A percentile compares a stretch with the other conserved stretches of the same genome.
These are phyloP conservation scores for Penicillium cinerascens DNA, from an alignment of 495 filamentous ascomycete species.

Conservation along the genomic window DNA sequence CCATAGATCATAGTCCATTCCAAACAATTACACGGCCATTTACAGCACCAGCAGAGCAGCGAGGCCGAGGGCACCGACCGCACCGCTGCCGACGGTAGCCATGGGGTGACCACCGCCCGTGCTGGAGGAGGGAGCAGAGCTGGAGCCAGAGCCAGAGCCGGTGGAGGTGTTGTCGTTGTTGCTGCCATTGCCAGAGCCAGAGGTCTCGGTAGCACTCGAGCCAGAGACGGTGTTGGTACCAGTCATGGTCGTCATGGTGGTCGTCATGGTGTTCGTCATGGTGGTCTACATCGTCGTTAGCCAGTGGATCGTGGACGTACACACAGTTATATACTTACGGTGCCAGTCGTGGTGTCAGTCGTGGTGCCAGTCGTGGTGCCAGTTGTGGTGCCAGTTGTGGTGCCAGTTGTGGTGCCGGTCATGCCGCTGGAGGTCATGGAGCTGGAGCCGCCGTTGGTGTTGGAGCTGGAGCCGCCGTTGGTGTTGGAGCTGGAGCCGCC, in stretches of 20 bases:
- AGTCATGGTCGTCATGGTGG: constrained; percentile 12
- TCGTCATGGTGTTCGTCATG: constrained; percentile 6
- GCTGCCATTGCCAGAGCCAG: not conserved
- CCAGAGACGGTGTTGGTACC: constrained; percentile 16
- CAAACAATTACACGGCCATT: constrained; percentile 1
- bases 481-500: not conserved
- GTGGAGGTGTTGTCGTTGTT: constrained; percentile 9
- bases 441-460: constrained; percentile 1
- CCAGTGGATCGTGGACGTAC: not conserved
- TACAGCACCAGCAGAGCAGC: constrained; percentile 43
- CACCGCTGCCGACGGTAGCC: constrained; percentile 35
- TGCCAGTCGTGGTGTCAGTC: not conserved
- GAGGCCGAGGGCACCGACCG: constrained; percentile 36
- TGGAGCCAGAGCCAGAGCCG: constrained; percentile 2
- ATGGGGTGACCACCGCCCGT: constrained; percentile 32
- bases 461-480: constrained; percentile 11
- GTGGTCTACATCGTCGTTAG: not conserved
- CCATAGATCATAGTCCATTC: constrained; percentile 3
- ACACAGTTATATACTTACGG: not conserved
- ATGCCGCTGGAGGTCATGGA: not conserved
- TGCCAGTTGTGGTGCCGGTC: not conserved
- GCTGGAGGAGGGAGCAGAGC: constrained; percentile 24
- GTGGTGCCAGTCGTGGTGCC: constrained; percentile 9
- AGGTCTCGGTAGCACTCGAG: constrained; percentile 16
- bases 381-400: constrained; percentile 1